phyloP scores from a whole-genome alignment of 495 filamentous ascomycete genomes.

The Penicillium roqueforti region DNA sequence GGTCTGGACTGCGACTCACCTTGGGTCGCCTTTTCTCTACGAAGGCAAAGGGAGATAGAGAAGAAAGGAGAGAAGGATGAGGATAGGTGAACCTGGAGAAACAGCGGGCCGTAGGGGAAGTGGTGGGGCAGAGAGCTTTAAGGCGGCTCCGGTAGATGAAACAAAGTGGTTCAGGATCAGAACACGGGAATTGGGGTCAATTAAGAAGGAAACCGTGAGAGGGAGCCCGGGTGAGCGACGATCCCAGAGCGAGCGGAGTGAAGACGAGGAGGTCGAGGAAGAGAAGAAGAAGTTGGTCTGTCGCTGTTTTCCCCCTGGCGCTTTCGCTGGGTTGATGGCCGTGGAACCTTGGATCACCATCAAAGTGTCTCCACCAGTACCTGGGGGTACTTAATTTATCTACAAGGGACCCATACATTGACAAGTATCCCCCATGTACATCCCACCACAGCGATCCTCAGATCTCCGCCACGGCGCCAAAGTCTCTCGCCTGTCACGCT shows the following conservation, averaged over 20 bases:
- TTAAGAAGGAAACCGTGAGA: background rate
- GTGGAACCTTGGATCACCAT: conserved; percentile 8
- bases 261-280: background rate
- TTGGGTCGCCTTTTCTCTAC: background rate
- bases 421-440: background rate
- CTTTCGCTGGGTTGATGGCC: conserved; percentile 6
- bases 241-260: too few relatives aligned
- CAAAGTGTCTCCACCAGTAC: background rate
- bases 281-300: background rate
- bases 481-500: conserved; percentile 4
- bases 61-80: background rate
- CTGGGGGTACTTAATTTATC: too few relatives aligned
- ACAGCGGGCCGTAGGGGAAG: conserved; percentile 4
- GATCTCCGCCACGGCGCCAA: conserved; percentile 12
- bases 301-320: background rate
- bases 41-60: background rate
- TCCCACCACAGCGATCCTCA: background rate
- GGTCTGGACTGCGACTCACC: background rate
- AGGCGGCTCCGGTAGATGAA: conserved; percentile 4
- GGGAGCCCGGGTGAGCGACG: background rate
- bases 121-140: conserved; percentile 10
- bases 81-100: conserved; percentile 10
- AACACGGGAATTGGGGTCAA: background rate
- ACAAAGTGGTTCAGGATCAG: background rate
- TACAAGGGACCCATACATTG: background rate